These are phyloP conservation scores for Penicillium sp. DNA, from an alignment of 2,329 filamentous ascomycete species.

Conservation along the genomic window DNA sequence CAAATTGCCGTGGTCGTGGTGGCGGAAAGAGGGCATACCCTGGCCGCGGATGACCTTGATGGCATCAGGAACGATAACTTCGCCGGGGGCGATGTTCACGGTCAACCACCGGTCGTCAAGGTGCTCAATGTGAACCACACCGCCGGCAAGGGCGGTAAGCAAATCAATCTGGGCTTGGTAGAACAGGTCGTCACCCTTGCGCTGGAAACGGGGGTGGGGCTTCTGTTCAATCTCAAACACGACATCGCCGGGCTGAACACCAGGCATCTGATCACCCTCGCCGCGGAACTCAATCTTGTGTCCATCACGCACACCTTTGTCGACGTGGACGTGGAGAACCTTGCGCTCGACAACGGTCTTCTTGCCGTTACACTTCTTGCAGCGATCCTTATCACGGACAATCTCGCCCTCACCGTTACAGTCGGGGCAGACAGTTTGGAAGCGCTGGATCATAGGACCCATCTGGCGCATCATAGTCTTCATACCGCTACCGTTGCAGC, in stretches of 20 bases:
- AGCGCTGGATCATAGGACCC: constrained; percentile 99
- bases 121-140: constrained; percentile 88
- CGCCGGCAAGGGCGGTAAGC: constrained; percentile 88
- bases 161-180: constrained; percentile 95
- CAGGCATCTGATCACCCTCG: constrained; percentile 93
- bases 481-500: constrained; percentile 93
- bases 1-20: constrained; percentile 93
- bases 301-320: constrained; percentile 86
- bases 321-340: constrained; percentile 96
- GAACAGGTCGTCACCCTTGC: constrained; percentile 92
- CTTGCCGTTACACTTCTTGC: constrained; percentile 94
- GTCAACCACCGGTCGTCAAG: constrained; percentile 96
- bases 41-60: constrained; percentile 94
- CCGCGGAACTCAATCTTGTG: constrained; percentile 97
- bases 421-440: constrained; percentile 98
- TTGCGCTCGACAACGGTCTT: constrained; percentile 98
- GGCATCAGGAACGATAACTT: constrained; percentile 83
- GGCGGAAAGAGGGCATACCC: constrained; percentile 93
- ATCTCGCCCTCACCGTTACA: constrained; percentile 97
- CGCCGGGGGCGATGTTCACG: constrained; percentile 86
- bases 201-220: constrained; percentile 91
- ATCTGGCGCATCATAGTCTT: constrained; percentile 99
- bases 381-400: constrained; percentile 94
- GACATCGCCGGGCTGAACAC: constrained; percentile 89
- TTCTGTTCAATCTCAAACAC: constrained; percentile 99